Evolutionary conservation across 352 stramenopile species (phyloP).

Genomic region (Phytophthora fragariaefolia): DNA sequence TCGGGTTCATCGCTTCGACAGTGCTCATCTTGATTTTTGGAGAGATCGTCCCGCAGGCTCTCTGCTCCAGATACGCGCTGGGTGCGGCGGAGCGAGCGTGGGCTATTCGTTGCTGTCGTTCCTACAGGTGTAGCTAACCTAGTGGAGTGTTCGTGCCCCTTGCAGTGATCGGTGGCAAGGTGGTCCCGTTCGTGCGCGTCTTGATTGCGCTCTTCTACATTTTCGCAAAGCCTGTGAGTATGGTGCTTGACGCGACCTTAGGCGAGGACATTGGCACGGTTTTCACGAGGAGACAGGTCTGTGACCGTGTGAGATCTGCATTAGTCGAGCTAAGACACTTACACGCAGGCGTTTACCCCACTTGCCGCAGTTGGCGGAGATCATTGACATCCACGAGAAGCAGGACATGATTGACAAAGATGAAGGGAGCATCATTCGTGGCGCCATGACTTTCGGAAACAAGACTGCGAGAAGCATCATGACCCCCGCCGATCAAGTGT

Average conservation of each 20-base stretch:
- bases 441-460: slow-evolving; percentile 94
- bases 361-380: slow-evolving; percentile 90
- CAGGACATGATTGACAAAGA: slow-evolving; percentile 94
- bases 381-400: slow-evolving; percentile 97
- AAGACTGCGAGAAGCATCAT: slow-evolving; percentile 94
- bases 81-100: slow-evolving; percentile 46
- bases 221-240: slow-evolving; percentile 94
- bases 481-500: slow-evolving; percentile 94
- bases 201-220: slow-evolving; percentile 94
- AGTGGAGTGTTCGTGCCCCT: not conserved
- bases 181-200: slow-evolving; percentile 93
- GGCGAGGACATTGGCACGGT: slow-evolving; percentile 96
- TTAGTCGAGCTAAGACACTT: not conserved
- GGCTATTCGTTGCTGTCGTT: slow-evolving; percentile 4
- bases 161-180: slow-evolving; percentile 69
- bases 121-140: not conserved
- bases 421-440: slow-evolving; percentile 94
- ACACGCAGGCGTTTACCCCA: not conserved
- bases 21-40: slow-evolving; percentile 96
- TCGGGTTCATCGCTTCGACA: slow-evolving; percentile 96
- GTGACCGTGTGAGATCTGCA: not conserved
- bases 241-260: slow-evolving; percentile 92
- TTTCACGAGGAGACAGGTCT: slow-evolving; percentile 90
- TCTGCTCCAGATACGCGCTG: slow-evolving; percentile 96
- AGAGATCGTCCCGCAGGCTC: slow-evolving; percentile 93